These are phyloP conservation scores for Phytophthora citricola DNA, from an alignment of 352 stramenopile species.

Conservation along the genomic window DNA sequence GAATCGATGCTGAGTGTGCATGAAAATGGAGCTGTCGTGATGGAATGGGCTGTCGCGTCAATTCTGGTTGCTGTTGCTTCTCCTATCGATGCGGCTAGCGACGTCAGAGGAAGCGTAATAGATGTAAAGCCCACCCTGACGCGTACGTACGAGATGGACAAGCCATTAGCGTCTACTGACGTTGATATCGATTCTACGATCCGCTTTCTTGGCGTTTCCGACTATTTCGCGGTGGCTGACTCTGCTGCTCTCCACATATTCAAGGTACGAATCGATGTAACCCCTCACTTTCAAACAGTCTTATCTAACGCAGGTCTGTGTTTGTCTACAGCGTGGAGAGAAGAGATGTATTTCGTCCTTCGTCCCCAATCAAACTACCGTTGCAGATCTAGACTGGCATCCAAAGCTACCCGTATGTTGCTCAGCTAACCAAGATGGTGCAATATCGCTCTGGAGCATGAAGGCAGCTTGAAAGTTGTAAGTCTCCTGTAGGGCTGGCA, in stretches of 20 bases:
- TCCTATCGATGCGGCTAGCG: constrained; percentile 21
- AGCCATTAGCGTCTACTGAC: constrained; percentile 8
- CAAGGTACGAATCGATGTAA: constrained; percentile 34
- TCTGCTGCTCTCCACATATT: constrained; percentile 38
- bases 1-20: constrained; percentile 43
- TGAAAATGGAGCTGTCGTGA: constrained; percentile 24
- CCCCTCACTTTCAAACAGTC: too few relatives aligned
- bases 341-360: constrained; percentile 24
- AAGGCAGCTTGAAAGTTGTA: constrained; percentile 18
- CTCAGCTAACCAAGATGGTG: constrained; percentile 44
- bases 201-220: constrained; percentile 38
- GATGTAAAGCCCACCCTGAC: constrained; percentile 32
- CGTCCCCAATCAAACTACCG: constrained; percentile 33
- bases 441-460: constrained; percentile 48
- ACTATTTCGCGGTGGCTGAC: constrained; percentile 50
- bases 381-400: constrained; percentile 54
- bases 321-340: constrained; percentile 33
- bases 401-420: constrained; percentile 41
- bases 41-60: constrained; percentile 44
- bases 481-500: too few relatives aligned
- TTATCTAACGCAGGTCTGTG: constrained; percentile 5
- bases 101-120: constrained; percentile 40
- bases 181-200: constrained; percentile 31
- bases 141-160: constrained; percentile 41
- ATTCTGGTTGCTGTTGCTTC: constrained; percentile 31